These are phyloP conservation scores for Monilinia vaccinii-corymbosi DNA, from an alignment of 2,329 filamentous ascomycete species.

Conservation along the genomic window DNA sequence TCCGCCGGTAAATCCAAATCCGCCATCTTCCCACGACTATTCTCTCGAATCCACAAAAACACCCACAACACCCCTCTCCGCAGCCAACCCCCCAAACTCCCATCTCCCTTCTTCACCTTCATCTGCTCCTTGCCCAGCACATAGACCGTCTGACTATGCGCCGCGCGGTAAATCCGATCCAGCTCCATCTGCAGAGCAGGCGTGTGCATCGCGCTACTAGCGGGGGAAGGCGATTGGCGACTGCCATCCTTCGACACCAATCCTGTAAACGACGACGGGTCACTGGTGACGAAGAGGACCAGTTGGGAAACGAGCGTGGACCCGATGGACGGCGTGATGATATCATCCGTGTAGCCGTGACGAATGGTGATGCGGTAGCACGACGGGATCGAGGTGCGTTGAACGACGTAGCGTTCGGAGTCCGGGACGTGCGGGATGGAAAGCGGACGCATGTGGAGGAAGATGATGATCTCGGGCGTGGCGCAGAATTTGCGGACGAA, in stretches of 20 bases:
- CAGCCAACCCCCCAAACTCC: conserved; percentile 26
- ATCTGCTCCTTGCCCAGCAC: conserved; percentile 55
- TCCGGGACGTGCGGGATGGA: conserved; percentile 46
- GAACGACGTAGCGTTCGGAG: conserved; percentile 39
- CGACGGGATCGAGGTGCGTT: conserved; percentile 39
- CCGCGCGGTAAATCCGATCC: conserved; percentile 36
- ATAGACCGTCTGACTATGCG: conserved; percentile 42
- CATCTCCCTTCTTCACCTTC: conserved; percentile 36
- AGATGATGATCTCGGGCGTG: conserved; percentile 58
- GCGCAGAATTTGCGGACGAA: conserved; percentile 64
- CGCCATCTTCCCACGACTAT: conserved; percentile 56
- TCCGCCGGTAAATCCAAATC: conserved; percentile 51
- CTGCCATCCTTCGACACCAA: background rate
- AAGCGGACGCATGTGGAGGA: conserved; percentile 63
- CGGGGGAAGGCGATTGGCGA: background rate
- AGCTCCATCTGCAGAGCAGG: conserved; percentile 33
- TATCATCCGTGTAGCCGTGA: conserved; percentile 65
- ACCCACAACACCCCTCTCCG: conserved; percentile 40
- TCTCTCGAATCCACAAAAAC: conserved; percentile 59
- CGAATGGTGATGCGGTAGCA: conserved; percentile 62
- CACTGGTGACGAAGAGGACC: conserved; percentile 38
- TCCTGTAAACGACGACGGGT: conserved; percentile 20
- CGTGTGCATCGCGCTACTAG: conserved; percentile 16
- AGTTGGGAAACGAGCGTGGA: conserved; percentile 50
- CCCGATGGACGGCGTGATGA: conserved; percentile 56